These are phyloP conservation scores for Pseudogymnoascus sp. DNA, from an alignment of 2,329 filamentous ascomycete species.

Conservation along the genomic window DNA sequence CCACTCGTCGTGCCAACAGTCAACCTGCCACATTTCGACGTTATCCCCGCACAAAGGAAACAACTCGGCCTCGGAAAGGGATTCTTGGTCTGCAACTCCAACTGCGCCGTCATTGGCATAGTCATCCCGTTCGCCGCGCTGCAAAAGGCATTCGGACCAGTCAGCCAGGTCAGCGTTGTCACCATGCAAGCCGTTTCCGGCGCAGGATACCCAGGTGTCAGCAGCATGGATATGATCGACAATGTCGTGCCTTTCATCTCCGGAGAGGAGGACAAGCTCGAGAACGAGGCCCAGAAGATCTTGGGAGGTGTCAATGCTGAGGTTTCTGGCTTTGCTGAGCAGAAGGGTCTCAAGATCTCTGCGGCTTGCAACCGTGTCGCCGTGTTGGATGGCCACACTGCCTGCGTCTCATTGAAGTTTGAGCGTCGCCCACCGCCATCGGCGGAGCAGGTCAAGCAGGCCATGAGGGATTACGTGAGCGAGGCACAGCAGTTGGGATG, in stretches of 20 bases:
- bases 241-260: slow-evolving; percentile 92
- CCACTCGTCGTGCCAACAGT: slow-evolving; percentile 93
- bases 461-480: slow-evolving; percentile 70
- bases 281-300: slow-evolving; percentile 93
- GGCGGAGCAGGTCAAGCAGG: slow-evolving; percentile 69
- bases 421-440: slow-evolving; percentile 65
- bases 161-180: slow-evolving; percentile 69
- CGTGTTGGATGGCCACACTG: slow-evolving; percentile 92
- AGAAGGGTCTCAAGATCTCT: slow-evolving; percentile 66
- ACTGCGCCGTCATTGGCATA: slow-evolving; percentile 93
- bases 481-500: slow-evolving; percentile 80
- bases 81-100: slow-evolving; percentile 95
- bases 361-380: slow-evolving; percentile 89
- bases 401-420: slow-evolving; percentile 86
- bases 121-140: slow-evolving; percentile 92
- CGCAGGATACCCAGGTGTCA: slow-evolving; percentile 83
- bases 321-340: slow-evolving; percentile 68
- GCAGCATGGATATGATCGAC: slow-evolving; percentile 91
- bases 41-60: slow-evolving; percentile 82
- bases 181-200: slow-evolving; percentile 94
- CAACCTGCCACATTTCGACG: slow-evolving; percentile 77
- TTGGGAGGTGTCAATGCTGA: slow-evolving; percentile 67
- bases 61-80: slow-evolving; percentile 69
- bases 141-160: slow-evolving; percentile 75
- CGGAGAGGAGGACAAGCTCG: slow-evolving; percentile 93